These are phyloP conservation scores for Aspergillus uvarum DNA, from an alignment of 2,329 filamentous ascomycete species.

Conservation along the genomic window DNA sequence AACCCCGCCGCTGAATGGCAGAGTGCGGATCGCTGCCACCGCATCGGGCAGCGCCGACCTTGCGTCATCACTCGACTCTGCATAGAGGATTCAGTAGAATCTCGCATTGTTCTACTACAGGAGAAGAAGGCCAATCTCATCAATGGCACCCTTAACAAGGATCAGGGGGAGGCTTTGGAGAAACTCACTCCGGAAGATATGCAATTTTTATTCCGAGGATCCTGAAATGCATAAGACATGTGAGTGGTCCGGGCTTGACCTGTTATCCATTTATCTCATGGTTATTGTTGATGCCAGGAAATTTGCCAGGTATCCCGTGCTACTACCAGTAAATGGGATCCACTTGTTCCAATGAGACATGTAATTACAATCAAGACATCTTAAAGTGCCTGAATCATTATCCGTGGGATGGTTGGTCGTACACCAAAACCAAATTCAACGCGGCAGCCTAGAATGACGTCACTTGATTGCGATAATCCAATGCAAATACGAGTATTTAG, in stretches of 20 bases:
- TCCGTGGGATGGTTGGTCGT: background rate
- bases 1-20: slow-evolving; percentile 99
- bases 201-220: slow-evolving; percentile 91
- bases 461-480: background rate
- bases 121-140: slow-evolving; percentile 99
- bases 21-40: slow-evolving; percentile 88
- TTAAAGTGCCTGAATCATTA: background rate
- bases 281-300: background rate
- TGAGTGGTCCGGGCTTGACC: background rate
- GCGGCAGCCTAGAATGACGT: background rate
- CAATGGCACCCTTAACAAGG: slow-evolving; percentile 91
- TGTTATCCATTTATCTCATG: background rate
- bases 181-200: slow-evolving; percentile 87
- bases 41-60: slow-evolving; percentile 90
- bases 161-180: slow-evolving; percentile 80
- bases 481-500: background rate
- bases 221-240: slow-evolving; percentile 34
- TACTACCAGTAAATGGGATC: background rate
- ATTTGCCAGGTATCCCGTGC: background rate
- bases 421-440: background rate
- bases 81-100: slow-evolving; percentile 96
- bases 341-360: too few species aligned
- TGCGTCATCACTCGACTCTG: slow-evolving; percentile 92
- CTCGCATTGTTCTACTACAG: slow-evolving; percentile 89
- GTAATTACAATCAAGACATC: too few species aligned